These are phyloP conservation scores for Tylopilus balloui DNA, from an alignment of 768 basidiomycete genomes.

Conservation along the genomic window DNA sequence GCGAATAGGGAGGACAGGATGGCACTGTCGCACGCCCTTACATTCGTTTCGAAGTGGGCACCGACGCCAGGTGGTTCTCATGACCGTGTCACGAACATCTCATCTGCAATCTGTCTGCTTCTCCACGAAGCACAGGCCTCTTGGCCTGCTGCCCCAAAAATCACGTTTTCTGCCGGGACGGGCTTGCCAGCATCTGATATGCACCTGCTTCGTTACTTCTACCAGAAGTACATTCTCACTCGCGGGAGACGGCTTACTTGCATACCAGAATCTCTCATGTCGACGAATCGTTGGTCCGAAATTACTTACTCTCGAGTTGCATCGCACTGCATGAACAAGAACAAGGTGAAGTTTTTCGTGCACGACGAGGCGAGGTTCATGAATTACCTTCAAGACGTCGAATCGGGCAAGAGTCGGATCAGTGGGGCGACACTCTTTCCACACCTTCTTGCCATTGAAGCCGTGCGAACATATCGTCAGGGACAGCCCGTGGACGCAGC, in stretches of 20 bases:
- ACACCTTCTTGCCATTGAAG: slow-evolving; percentile 34
- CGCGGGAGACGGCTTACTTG: slow-evolving; percentile 45
- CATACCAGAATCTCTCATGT: slow-evolving; percentile 62
- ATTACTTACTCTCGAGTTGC: slow-evolving; percentile 58
- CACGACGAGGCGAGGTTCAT: slow-evolving; percentile 60
- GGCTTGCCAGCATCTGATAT: slow-evolving; percentile 35
- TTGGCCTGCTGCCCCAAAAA: slow-evolving; percentile 1
- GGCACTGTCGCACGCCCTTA: slow-evolving; percentile 32
- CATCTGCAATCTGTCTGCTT: slow-evolving; percentile 56
- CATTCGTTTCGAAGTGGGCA: slow-evolving; percentile 68
- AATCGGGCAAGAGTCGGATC: slow-evolving; percentile 50
- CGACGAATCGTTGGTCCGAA: slow-evolving; percentile 50
- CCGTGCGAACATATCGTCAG: not conserved
- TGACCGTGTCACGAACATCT: slow-evolving; percentile 59
- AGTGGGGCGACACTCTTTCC: slow-evolving; percentile 67
- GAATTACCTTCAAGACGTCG: slow-evolving; percentile 52
- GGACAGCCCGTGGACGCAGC: too few relatives aligned
- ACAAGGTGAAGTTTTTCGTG: slow-evolving; percentile 48
- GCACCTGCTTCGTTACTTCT: slow-evolving; percentile 49
- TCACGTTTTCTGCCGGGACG: slow-evolving; percentile 17
- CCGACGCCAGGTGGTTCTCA: slow-evolving; percentile 56
- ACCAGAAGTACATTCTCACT: slow-evolving; percentile 55
- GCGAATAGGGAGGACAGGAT: slow-evolving; percentile 19
- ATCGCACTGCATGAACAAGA: slow-evolving; percentile 57
- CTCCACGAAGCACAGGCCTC: slow-evolving; percentile 39